Evolutionary conservation across 129 eudicot genomes (phyloP).

Genomic region (Lactuca saligna): DNA sequence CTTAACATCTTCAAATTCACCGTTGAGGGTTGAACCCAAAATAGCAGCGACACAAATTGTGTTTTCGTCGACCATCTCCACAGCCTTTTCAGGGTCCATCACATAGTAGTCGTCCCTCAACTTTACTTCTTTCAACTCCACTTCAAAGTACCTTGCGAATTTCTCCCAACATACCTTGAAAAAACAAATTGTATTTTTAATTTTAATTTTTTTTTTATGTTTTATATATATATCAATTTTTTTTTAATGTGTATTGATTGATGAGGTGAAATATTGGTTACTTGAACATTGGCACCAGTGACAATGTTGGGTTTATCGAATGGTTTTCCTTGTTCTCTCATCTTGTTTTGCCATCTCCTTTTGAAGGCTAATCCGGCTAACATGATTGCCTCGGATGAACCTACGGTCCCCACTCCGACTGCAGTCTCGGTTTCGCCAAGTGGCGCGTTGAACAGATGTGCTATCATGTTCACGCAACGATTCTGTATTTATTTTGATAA

Average conservation of each 20-base stretch:
- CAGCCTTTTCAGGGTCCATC: slow-evolving; percentile 82
- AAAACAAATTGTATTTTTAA: not conserved
- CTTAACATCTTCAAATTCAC: slow-evolving; percentile 86
- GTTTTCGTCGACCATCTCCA: slow-evolving; percentile 87
- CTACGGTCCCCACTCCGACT: slow-evolving; percentile 85
- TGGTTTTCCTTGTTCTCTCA: slow-evolving; percentile 69
- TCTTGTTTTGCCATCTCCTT: slow-evolving; percentile 87
- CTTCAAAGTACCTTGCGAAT: slow-evolving; percentile 87
- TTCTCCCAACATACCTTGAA: slow-evolving; percentile 81
- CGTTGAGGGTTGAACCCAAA: slow-evolving; percentile 83
- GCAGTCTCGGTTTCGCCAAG: slow-evolving; percentile 67
- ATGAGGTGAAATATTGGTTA: no score
- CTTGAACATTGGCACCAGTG: slow-evolving; percentile 94
- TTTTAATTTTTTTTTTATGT: no score
- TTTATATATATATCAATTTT: no score
- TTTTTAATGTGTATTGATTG: no score
- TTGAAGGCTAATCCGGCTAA: slow-evolving; percentile 89
- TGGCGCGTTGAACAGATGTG: slow-evolving; percentile 81
- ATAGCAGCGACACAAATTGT: slow-evolving; percentile 89
- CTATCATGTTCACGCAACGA: slow-evolving; percentile 89
- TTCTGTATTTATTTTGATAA: slow-evolving; percentile 43
- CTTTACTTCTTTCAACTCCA: slow-evolving; percentile 80
- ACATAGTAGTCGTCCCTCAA: slow-evolving; percentile 70
- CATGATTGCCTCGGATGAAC: slow-evolving; percentile 94
- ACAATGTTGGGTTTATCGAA: slow-evolving; percentile 84